Evolutionary conservation across 352 stramenopile genomes (phyloP).

Genomic region (Phytophthora parvispora): DNA sequence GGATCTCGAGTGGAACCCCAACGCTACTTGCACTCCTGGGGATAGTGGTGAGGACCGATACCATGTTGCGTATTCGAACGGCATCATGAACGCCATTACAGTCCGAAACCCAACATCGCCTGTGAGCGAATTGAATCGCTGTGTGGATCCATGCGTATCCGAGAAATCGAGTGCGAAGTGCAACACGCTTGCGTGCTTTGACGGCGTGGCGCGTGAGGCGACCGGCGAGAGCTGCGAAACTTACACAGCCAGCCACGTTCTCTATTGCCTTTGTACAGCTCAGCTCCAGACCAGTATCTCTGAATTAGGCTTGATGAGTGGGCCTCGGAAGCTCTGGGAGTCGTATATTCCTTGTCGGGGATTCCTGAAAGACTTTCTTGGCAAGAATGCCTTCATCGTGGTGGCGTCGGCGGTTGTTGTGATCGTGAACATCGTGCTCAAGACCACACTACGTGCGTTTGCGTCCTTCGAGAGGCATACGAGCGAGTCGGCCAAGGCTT

Average conservation of each 20-base stretch:
- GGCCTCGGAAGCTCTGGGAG: slow-evolving; percentile 64
- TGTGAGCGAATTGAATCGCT: slow-evolving; percentile 40
- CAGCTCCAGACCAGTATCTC: slow-evolving; percentile 58
- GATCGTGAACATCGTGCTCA: slow-evolving; percentile 82
- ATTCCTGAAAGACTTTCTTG: slow-evolving; percentile 78
- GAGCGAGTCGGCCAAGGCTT: slow-evolving; percentile 86
- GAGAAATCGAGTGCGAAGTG: slow-evolving; percentile 63
- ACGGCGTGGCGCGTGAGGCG: slow-evolving; percentile 41
- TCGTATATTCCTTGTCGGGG: slow-evolving; percentile 60
- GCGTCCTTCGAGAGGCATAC: slow-evolving; percentile 79
- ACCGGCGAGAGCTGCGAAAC: slow-evolving; percentile 59
- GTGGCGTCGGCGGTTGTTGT: slow-evolving; percentile 75
- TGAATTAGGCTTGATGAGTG: slow-evolving; percentile 58
- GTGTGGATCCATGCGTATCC: slow-evolving; percentile 68
- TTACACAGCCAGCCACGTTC: slow-evolving; percentile 68
- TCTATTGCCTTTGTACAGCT: slow-evolving; percentile 81
- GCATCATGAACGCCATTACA: slow-evolving; percentile 49
- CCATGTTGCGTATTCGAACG: slow-evolving; percentile 75
- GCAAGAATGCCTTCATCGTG: slow-evolving; percentile 77
- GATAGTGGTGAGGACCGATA: slow-evolving; percentile 42
- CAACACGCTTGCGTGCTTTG: slow-evolving; percentile 76
- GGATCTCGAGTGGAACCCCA: slow-evolving; percentile 65
- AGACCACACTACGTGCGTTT: slow-evolving; percentile 73
- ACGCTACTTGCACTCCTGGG: slow-evolving; percentile 51
- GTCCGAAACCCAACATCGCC: slow-evolving; percentile 7